Base-by-base conservation (phyloP, 306 rosid genomes). In the Potentilla sterilis region DNA sequence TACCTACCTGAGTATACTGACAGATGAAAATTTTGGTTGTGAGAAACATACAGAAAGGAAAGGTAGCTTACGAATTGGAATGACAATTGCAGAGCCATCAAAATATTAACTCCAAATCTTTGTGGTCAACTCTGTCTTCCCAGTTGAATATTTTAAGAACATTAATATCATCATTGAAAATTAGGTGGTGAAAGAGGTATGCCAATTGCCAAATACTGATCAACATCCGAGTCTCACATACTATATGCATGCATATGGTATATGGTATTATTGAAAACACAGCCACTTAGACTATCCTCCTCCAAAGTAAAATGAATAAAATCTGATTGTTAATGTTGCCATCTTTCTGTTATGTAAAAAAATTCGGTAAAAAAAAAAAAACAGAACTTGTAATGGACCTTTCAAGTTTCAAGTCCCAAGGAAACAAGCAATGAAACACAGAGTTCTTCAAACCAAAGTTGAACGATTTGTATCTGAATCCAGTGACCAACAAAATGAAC, bases 61-160 rank as follows among this genome's bases (percentile, higher is more conserved):
- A 67, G 71, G 35, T 67, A 41, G 71, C 24, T 41, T 22, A 4
- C 37, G 51, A 41, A 52, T 67, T 66, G 71, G 71, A 67, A 67
- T 67, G 51, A 67, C 71, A 13, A 67, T 42, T 67, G 13, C 14
- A 41, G 42, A 67, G 71, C 71, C 71, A 67, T 41, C 71, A 67
- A 41, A 19, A 7, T 41, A 67, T 67, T 51, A 67, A 67, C 71
- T 18, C 35, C 71, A 9, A 21, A 38, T 19, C 15, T 8, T 18
- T 65, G 0, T 8, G 47, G 69, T 65, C 69, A 6, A 4, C 69
- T 38, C 13, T 3, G 37, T 19, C 69, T 16, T 37, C 69, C 28
- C 22, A 9, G 2, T 41, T 41, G 4, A 42, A 41, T 67, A 11
- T 67, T 41, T 67, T n/a, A 67, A 67, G 9, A 41, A 21, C 49